Percentiles rank a stretch among this genome's conserved stretches.
Conservation (phyloP, 2,329 filamentous ascomycete species). For the Bertia moriformis region DNA sequence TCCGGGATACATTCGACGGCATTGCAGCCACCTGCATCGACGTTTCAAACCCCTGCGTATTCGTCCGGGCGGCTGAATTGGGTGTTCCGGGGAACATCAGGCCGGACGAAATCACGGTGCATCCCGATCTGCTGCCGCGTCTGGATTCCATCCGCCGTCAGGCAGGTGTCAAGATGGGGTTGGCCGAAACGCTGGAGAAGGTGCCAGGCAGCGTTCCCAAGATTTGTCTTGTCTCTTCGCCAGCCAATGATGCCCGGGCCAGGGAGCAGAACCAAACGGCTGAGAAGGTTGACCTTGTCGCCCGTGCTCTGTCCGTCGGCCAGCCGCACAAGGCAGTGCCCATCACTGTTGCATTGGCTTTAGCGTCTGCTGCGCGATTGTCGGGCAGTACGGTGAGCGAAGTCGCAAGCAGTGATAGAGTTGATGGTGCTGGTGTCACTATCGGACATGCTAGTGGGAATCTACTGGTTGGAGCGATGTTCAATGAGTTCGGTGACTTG, state of each 20-base stretch:
- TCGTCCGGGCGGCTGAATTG: slow-evolving; percentile 38
- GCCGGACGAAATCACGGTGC: slow-evolving; percentile 34
- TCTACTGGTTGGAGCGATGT: slow-evolving; percentile 23
- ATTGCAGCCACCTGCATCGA: slow-evolving; percentile 43
- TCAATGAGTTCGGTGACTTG: slow-evolving; percentile 17
- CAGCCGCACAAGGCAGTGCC: slow-evolving; percentile 41
- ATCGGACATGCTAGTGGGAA: slow-evolving; percentile 30
- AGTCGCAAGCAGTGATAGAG: slow-evolving; percentile 6
- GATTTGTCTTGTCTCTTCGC: slow-evolving; percentile 36
- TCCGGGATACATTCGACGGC: slow-evolving; percentile 31
- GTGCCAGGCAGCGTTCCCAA: slow-evolving; percentile 47
- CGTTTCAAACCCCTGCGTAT: slow-evolving; percentile 48
- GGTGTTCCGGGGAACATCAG: slow-evolving; percentile 31
- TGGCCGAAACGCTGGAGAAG: slow-evolving; percentile 23
- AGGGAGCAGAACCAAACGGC: slow-evolving; percentile 14
- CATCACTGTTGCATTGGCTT: slow-evolving; percentile 34
- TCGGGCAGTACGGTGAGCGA: slow-evolving; percentile 20
- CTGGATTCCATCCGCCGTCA: slow-evolving; percentile 40
- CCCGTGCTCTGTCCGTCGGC: slow-evolving; percentile 36
- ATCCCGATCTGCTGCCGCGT: slow-evolving; percentile 22
- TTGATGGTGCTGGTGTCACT: slow-evolving; percentile 16
- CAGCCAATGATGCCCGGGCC: slow-evolving; percentile 4
- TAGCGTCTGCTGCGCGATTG: slow-evolving; percentile 29
- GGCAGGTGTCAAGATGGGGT: slow-evolving; percentile 46
- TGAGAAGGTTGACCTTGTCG: slow-evolving; percentile 19